phyloP scores from a whole-genome alignment of 306 rosid species.

The Hippophae rhamnoides region DNA sequence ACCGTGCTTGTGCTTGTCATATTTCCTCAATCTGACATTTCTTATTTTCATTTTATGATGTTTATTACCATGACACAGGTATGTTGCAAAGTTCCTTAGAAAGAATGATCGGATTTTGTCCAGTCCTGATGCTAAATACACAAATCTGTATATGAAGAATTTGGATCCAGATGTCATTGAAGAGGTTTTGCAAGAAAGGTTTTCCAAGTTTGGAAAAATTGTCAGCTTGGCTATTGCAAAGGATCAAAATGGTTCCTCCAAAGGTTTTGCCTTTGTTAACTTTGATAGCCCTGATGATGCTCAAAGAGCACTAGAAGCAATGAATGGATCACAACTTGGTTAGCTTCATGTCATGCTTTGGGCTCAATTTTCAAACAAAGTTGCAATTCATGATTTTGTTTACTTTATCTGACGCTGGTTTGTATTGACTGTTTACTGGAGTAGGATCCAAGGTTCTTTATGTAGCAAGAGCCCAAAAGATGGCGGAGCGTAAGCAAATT shows the following conservation, averaged over 20 bases:
- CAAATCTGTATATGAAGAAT: conserved; percentile 75
- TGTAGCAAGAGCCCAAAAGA: conserved; percentile 82
- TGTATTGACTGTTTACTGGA: conserved; percentile 19
- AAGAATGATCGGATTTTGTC: conserved; percentile 53
- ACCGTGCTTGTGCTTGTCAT: conserved; percentile 1
- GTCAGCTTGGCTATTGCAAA: conserved; percentile 52
- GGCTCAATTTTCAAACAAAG: conserved; percentile 4
- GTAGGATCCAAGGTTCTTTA: conserved; percentile 71
- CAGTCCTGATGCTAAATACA: conserved; percentile 48
- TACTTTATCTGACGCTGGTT: neutral
- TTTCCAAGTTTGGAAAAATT: conserved; percentile 61
- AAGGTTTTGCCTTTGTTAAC: conserved; percentile 78
- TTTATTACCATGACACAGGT: conserved; percentile 34
- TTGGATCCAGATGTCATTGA: conserved; percentile 55
- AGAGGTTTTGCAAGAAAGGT: conserved; percentile 47
- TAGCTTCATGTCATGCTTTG: conserved; percentile 14
- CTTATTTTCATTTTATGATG: neutral
- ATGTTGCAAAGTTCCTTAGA: conserved; percentile 61
- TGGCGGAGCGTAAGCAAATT: conserved; percentile 72
- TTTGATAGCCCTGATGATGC: conserved; percentile 72
- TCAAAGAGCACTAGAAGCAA: conserved; percentile 56
- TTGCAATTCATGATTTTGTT: neutral
- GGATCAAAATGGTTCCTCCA: conserved; percentile 51
- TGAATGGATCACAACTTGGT: conserved; percentile 69
- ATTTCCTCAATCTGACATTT: conserved; percentile 6